Percentiles rank a stretch among this genome's conserved stretches.
phyloP scores from a whole-genome alignment of 1,139 yeast species.

The Zygoascus meyerae region DNA sequence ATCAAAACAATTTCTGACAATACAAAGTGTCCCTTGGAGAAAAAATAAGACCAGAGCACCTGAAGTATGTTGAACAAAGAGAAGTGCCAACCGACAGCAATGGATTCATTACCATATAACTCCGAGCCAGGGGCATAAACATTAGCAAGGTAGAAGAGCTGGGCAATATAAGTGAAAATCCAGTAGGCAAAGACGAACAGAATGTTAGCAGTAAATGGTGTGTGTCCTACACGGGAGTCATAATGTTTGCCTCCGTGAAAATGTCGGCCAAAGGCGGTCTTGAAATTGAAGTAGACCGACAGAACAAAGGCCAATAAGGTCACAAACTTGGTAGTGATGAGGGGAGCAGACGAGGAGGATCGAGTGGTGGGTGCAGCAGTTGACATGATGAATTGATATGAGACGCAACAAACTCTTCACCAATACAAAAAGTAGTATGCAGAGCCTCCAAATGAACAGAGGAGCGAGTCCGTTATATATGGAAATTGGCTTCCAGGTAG shows the following conservation, averaged over 20 bases:
- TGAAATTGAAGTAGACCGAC: slow-evolving; percentile 12
- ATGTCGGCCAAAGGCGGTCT: slow-evolving; percentile 11
- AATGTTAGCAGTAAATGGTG: slow-evolving; percentile 65
- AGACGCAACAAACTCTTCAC: too few species aligned
- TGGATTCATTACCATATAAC: slow-evolving; percentile 26
- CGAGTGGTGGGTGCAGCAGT: too few species aligned
- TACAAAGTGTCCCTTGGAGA: slow-evolving; percentile 49
- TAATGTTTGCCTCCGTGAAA: slow-evolving; percentile 9
- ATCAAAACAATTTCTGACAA: slow-evolving; percentile 52
- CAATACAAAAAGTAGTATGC: too few species aligned
- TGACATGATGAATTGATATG: too few species aligned
- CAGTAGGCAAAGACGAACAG: slow-evolving; percentile 52
- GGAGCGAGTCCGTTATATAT: too few species aligned
- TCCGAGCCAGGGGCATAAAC: slow-evolving; percentile 42
- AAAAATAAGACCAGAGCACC: slow-evolving; percentile 57
- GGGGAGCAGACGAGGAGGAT: slow-evolving; percentile 2
- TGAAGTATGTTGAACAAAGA: slow-evolving; percentile 53
- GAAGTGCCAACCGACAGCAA: slow-evolving; percentile 54
- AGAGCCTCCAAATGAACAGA: too few species aligned
- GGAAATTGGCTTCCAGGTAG: too few species aligned
- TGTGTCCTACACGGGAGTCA: slow-evolving; percentile 28
- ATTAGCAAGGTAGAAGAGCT: slow-evolving; percentile 48
- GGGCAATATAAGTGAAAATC: slow-evolving; percentile 49
- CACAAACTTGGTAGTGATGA: slow-evolving; percentile 10
- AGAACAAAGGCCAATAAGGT: slow-evolving; percentile 10